phyloP scores from a whole-genome alignment of 768 basidiomycete species.

The Rhodosporidiobolus odoratus region DNA sequence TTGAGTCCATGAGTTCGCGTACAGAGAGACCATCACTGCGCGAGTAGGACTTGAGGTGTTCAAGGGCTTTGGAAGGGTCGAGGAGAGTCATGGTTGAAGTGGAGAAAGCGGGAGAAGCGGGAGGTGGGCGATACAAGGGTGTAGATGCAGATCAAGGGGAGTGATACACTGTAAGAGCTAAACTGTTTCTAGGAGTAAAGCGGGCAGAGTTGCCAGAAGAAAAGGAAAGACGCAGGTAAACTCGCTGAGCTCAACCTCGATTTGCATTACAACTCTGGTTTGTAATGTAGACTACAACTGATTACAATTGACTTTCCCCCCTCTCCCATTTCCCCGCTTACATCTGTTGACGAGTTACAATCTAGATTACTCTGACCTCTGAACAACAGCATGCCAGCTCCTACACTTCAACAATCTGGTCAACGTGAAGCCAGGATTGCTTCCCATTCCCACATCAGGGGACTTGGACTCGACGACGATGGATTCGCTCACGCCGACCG shows the following conservation, averaged over 20 bases:
- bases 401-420: constrained; percentile 8
- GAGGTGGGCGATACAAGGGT: not conserved
- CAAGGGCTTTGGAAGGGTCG: constrained; percentile 66
- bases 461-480: constrained; percentile 79
- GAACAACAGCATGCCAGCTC: constrained; percentile 5
- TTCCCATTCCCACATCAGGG: constrained; percentile 94
- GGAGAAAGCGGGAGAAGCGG: not conserved
- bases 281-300: not conserved
- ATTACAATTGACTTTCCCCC: too few species aligned
- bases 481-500: constrained; percentile 67
- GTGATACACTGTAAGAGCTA: not conserved
- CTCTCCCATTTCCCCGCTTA: too few species aligned
- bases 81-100: constrained; percentile 50
- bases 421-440: constrained; percentile 51
- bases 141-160: too few species aligned
- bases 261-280: not conserved
- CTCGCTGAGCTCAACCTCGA: not conserved
- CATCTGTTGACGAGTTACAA: too few species aligned
- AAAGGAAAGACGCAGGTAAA: not conserved
- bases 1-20: constrained; percentile 79
- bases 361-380: not conserved
- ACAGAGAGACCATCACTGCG: constrained; percentile 76
- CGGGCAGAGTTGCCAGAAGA: constrained; percentile 1
- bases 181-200: not conserved
- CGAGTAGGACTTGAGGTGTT: constrained; percentile 66